Base-by-base conservation (phyloP, 1,139 yeast genomes). In the Saccharomycopsis crataegensis region DNA sequence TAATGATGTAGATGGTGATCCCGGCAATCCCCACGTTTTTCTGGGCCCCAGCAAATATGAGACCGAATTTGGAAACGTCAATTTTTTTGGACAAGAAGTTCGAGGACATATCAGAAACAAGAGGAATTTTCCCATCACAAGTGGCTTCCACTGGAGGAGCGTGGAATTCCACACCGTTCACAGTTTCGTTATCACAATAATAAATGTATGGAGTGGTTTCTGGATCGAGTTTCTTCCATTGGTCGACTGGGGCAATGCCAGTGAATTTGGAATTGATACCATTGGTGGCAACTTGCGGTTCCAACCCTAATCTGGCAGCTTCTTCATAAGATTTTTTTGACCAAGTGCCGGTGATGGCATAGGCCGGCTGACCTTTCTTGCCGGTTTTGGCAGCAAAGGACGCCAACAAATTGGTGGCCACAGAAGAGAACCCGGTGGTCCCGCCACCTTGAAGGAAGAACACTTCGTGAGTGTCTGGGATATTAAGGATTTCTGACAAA, bases 361-460 rank as follows among this genome's bases (percentile, higher is more conserved):
- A 93, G 49, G 93, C 96, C 50, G 87, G 95, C 59, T 78, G 83
- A 49, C 96, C 96, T 57, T 74, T 76, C 62, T 79, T 80, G 40
- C 89, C 89, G 32, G 83, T 77, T 64, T 76, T 83, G 61, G 76
- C 77, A 49, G 87, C 88, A 67, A 78, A 79, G 45, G 85, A 75
- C 37, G 96, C 96, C 59, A 85, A 69, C 71, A 93, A 69, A 67
- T 93, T 93, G 63, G 93, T 82, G 14, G 88, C 91, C 55, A 89
- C 77, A 8, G 96, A 80, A 6, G 98, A 86, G 64, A 93, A 93
- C 6, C 96, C 98, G 43, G 90, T 86, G 51, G 98, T 91, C 58
- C 98, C 99, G 58, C 99, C 99, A 59, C 99, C 98, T 73, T 93
- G 99, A 71, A 91, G 72, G 71, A 91, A 93, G 66, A 93, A 83